Conservation (phyloP, 2,329 filamentous ascomycete species). For the Fusarium globosum region DNA sequence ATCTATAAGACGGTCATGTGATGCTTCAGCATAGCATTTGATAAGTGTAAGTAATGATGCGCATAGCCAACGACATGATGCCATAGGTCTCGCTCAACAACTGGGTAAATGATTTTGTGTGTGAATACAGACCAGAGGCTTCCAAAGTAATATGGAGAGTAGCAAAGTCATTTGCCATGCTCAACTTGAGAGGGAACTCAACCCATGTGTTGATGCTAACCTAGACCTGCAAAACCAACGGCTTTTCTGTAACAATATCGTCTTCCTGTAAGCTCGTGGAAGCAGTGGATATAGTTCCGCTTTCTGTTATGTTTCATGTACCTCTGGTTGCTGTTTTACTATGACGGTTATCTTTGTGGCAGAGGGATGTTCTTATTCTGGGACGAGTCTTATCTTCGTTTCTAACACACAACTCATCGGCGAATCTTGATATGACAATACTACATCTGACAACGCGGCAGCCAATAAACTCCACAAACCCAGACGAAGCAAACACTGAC, state of each 20-base stretch:
- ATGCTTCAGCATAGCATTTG: conserved; percentile 13
- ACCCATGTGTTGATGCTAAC: not conserved
- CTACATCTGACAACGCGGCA: too few species aligned
- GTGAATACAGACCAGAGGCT: not conserved
- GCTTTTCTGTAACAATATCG: not conserved
- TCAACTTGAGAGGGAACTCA: not conserved
- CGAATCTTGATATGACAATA: too few species aligned
- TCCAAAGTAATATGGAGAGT: not conserved
- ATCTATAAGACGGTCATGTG: conserved; percentile 41
- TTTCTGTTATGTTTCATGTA: not conserved
- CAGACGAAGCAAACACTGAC: too few species aligned
- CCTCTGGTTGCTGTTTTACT: too few species aligned
- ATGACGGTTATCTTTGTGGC: not conserved
- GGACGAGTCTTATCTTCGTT: too few species aligned
- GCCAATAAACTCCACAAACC: too few species aligned
- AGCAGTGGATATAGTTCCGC: not conserved
- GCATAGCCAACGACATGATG: not conserved
- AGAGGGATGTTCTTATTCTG: too few species aligned
- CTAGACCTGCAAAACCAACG: not conserved
- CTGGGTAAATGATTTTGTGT: too few species aligned
- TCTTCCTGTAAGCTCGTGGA: not conserved
- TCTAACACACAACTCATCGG: too few species aligned
- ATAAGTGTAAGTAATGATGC: not conserved
- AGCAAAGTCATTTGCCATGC: not conserved
- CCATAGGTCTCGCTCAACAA: not conserved